Percentiles rank a stretch among this genome's conserved stretches.
phyloP scores from a whole-genome alignment of 1,284 basidiomycete species.

The Moesziomyces parantarcticus region DNA sequence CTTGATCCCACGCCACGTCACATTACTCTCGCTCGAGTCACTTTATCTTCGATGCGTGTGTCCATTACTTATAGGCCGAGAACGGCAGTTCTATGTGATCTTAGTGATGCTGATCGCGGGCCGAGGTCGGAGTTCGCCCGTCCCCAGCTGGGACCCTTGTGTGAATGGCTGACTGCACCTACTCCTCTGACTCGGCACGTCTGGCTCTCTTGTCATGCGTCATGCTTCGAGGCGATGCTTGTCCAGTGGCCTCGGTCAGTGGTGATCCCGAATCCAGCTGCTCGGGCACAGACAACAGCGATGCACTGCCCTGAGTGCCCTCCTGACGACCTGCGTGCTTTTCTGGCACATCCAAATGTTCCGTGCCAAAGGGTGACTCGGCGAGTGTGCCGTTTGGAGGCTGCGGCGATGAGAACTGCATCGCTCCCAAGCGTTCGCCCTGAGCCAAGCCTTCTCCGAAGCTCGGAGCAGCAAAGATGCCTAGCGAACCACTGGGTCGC shows the following conservation, averaged over 20 bases:
- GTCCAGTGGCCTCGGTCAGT: slow-evolving; percentile 30
- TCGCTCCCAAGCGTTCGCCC: neutral
- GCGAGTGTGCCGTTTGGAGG: neutral
- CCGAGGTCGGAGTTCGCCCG: no score
- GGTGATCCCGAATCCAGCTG: slow-evolving; percentile 30
- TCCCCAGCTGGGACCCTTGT: no score
- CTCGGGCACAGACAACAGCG: slow-evolving; percentile 9
- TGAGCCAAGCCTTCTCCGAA: neutral
- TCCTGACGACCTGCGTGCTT: neutral
- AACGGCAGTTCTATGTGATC: no score
- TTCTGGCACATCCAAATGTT: neutral
- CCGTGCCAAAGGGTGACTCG: neutral
- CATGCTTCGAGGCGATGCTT: slow-evolving; percentile 17
- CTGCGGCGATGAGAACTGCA: slow-evolving; percentile 9
- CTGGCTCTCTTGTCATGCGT: no score
- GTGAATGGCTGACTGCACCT: no score
- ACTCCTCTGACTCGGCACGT: no score
- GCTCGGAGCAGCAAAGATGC: slow-evolving; percentile 4
- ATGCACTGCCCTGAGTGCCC: slow-evolving; percentile 2
- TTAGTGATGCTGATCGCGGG: no score
- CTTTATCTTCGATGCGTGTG: no score
- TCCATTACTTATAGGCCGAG: no score
- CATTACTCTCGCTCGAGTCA: no score
- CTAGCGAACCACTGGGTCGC: neutral
- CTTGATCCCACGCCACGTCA: no score